Conservation (phyloP, 306 rosid genomes). For the Lablab purpureus region DNA sequence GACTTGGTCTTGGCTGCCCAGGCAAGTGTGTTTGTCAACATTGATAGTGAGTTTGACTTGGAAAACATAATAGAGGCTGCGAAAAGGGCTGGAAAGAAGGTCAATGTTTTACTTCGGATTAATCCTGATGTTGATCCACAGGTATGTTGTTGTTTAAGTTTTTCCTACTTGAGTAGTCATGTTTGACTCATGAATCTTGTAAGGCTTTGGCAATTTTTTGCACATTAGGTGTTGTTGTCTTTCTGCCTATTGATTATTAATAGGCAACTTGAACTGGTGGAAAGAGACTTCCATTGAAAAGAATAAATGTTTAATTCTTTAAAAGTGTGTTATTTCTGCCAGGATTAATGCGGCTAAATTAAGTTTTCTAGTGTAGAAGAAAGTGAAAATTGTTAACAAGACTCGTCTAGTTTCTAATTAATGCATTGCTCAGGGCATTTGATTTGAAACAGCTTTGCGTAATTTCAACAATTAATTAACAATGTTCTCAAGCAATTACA, state of each 20-base stretch:
- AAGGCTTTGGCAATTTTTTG: conserved; percentile 1
- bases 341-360: background rate
- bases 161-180: background rate
- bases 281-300: background rate
- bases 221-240: background rate
- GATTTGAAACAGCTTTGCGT: conserved; percentile 12
- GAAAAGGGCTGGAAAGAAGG: conserved; percentile 75
- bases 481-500: background rate
- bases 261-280: background rate
- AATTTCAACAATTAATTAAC: no score
- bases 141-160: conserved; percentile 50
- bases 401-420: conserved; percentile 4
- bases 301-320: conserved; percentile 16
- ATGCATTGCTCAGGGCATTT: conserved; percentile 10
- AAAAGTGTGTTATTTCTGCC: conserved; percentile 4
- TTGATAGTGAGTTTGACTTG: conserved; percentile 93
- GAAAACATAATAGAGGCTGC: conserved; percentile 89
- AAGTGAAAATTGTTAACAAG: conserved; percentile 8
- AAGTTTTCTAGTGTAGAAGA: background rate
- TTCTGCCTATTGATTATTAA: conserved; percentile 7
- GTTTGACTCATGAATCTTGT: conserved; percentile 11
- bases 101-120: conserved; percentile 83
- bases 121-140: conserved; percentile 97
- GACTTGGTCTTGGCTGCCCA: conserved; percentile 91
- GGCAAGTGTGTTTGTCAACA: conserved; percentile 83